These are phyloP conservation scores for Sporisorium scitamineum DNA, from an alignment of 1,284 basidiomycete species.

Conservation along the genomic window DNA sequence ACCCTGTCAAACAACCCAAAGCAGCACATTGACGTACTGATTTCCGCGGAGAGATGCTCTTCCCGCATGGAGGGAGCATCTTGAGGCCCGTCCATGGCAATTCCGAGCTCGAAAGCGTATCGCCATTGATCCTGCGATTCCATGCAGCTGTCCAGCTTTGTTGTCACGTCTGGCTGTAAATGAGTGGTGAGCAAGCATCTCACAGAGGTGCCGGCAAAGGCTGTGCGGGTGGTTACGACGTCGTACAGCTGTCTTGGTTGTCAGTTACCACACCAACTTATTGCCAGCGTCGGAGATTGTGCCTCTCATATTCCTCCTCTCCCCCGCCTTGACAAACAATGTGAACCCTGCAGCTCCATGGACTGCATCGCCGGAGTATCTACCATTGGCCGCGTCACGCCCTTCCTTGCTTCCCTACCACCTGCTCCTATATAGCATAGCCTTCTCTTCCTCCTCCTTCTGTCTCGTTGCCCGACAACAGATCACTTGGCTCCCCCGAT, in stretches of 20 bases:
- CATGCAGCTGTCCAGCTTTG: background rate
- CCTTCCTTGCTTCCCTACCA: conserved; percentile 1
- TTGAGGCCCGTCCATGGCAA: background rate
- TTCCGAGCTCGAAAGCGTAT: background rate
- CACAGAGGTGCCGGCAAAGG: background rate
- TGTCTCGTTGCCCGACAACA: background rate
- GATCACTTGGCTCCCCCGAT: background rate
- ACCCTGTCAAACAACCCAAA: conserved; percentile 5
- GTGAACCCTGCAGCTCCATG: background rate
- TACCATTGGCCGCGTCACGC: background rate
- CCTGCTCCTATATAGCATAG: background rate
- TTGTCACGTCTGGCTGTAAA: background rate
- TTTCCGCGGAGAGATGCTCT: background rate
- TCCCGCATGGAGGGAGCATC: background rate
- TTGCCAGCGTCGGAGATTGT: background rate
- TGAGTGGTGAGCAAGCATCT: background rate
- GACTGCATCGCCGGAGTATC: too few relatives aligned
- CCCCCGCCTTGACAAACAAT: too few relatives aligned
- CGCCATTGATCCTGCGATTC: background rate
- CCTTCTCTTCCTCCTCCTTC: background rate
- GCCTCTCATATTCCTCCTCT: background rate
- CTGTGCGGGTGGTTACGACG: background rate
- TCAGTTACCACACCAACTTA: background rate
- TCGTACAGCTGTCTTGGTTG: background rate
- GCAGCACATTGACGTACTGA: background rate